Base-by-base conservation (phyloP, 2,329 filamentous ascomycete species). In the Cordyceps farinosa region DNA sequence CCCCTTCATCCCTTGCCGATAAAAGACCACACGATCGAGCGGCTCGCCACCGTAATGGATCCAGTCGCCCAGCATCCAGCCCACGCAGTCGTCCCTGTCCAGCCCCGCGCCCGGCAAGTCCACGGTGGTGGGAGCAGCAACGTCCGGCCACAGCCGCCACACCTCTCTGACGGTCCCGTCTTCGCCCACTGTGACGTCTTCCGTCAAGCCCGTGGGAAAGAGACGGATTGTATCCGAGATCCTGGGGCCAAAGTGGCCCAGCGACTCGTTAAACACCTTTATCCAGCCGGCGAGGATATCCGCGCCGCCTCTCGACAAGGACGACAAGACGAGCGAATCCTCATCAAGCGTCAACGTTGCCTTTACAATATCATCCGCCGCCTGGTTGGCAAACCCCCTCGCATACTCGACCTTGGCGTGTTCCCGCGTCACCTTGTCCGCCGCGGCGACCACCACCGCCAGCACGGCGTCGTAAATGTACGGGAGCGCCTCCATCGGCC, bases 21-120 rank as follows among this genome's bases (percentile, higher is more conserved):
- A 69, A 51, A 78, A 69, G 2, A 75, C 48, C 8, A 76, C 64
- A 8, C 71, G 65, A 51, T 77, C 74, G 11, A 77, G 42, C 1
- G 74, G 69, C 62, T 76, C 69, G 10, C 72, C 67, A 0, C 72
- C 73, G 61, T 77, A 77, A 34, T 74, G 70, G 29, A 77, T 64
- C 73, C 72, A 77, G 40, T 76, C 73, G 0, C 69, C 70, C 5
- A 73, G 62, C 40, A 69, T 72, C 74, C 74, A 77, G 3, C 69
- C 66, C 1, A 69, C 32, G 45, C 74, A 76, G 22, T 69, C 68
- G n/a, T 69, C 63, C 1, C 63, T 61, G 11, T 67, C 63, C 13
- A 73, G 42, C 0, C 57, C 62, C 6, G 62, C 61, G 0, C 70
- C 70, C 0, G 74, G 73, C 2, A 78, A 66, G 34, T 75, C 72